Evolutionary conservation across 495 filamentous ascomycete species (phyloP), one percentile per base, ranked within the genome.

Genomic region (Daldinia decipiens): DNA sequence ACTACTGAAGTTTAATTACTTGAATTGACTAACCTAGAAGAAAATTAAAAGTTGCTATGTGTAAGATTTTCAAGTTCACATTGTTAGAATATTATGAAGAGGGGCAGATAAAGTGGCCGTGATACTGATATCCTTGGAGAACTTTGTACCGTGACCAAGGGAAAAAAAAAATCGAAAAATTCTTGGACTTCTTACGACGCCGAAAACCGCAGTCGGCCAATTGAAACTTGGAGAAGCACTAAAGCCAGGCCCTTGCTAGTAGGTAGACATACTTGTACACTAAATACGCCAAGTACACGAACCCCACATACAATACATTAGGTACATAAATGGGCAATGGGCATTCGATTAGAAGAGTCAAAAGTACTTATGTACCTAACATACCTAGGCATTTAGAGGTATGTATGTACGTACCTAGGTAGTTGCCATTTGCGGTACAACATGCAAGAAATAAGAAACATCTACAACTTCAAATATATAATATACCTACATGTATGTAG

Each of bases 131-230:
- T 64, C 63, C 58, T 26, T 13, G 38, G 26, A 58, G 27, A 67
- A 45, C 55, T 38, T 57, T 64, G 67, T 60, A 64, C 32, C 55
- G 36, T 66, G 70, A 66, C 70, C 65, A 58, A 54, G 53, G 53
- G 52, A 64, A 70, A 59, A 60, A 59, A 60, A 63, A 70, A 71
- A 72, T 62, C 31, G 24, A 29, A 29, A 29, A 73, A 57, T 47
- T 62, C 53, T 56, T 36, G 53, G 29, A 19, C 31, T 56, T 56
- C 55, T 62, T 65, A 31, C 51, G 6, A 56, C 70, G 70, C 70
- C 70, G 70, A 73, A 73, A 62, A 73, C 53, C 70, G 70, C 70
- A 69, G 61, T 53, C 61, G 43, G 39, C 50, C 52, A 59, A 65
- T 57, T 67, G 59, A 65, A 27, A 57, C 59, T 36, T 55, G 55